Evolutionary conservation across 768 basidiomycete genomes (phyloP).

Genomic region (Strobilomyces echinocephalus): DNA sequence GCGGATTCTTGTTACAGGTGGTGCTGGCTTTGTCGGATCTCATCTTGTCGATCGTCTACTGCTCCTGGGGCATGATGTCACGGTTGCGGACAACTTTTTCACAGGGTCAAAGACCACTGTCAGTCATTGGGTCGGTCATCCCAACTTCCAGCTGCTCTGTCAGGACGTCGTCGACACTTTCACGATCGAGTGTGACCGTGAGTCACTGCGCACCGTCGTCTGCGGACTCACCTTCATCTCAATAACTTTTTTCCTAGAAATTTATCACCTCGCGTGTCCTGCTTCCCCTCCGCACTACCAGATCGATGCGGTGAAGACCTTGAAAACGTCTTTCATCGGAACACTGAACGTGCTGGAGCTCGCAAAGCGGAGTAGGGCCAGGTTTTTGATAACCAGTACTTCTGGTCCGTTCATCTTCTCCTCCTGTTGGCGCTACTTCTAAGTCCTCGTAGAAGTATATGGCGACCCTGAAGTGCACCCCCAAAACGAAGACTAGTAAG

Average conservation of each 20-base stretch:
- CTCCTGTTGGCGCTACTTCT: neutral
- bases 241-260: slow-evolving; percentile 50
- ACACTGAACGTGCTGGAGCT: slow-evolving; percentile 98
- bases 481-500: slow-evolving; percentile 92
- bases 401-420: slow-evolving; percentile 56
- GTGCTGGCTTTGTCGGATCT: slow-evolving; percentile 98
- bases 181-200: slow-evolving; percentile 98
- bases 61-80: slow-evolving; percentile 96
- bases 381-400: slow-evolving; percentile 93
- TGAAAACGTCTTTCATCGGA: slow-evolving; percentile 98
- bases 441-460: slow-evolving; percentile 70
- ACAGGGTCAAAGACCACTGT: slow-evolving; percentile 97
- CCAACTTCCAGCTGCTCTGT: slow-evolving; percentile 96
- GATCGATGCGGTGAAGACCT: slow-evolving; percentile 95
- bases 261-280: slow-evolving; percentile 97
- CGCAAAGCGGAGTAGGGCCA: slow-evolving; percentile 94
- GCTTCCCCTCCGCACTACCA: slow-evolving; percentile 98
- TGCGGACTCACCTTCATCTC: neutral
- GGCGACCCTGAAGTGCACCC: slow-evolving; percentile 99
- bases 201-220: slow-evolving; percentile 21
- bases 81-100: slow-evolving; percentile 98
- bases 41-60: slow-evolving; percentile 97
- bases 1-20: slow-evolving; percentile 91
- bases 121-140: slow-evolving; percentile 94
- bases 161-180: slow-evolving; percentile 97